phyloP scores from a whole-genome alignment of 2,329 filamentous ascomycete genomes.

The Colletotrichum scovillei region DNA sequence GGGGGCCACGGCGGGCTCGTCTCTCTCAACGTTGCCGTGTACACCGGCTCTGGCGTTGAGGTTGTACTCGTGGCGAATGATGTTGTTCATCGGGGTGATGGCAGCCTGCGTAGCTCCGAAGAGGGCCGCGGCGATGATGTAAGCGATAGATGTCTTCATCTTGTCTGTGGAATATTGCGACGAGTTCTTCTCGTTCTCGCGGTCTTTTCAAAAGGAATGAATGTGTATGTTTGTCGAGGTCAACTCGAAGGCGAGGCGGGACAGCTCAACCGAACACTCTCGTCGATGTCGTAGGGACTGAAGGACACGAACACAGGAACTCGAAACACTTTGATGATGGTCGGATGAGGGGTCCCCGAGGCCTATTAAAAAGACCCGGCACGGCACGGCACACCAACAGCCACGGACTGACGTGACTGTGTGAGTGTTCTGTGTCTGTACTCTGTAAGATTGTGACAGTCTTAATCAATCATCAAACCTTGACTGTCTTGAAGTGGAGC shows the following conservation, averaged over 20 bases:
- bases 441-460: slow-evolving; percentile 10
- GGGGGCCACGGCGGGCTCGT: background rate
- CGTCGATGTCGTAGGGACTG: background rate
- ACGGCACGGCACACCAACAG: slow-evolving; percentile 3
- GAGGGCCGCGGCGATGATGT: slow-evolving; percentile 16
- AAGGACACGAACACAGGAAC: background rate
- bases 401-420: background rate
- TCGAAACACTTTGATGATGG: background rate
- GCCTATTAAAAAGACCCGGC: background rate
- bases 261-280: background rate
- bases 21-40: slow-evolving; percentile 18
- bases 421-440: background rate
- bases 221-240: slow-evolving; percentile 1
- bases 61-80: slow-evolving; percentile 34
- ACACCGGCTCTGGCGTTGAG: slow-evolving; percentile 30
- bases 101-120: slow-evolving; percentile 27
- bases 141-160: slow-evolving; percentile 30
- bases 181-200: background rate
- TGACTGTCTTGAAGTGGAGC: slow-evolving; percentile 30
- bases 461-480: slow-evolving; percentile 22
- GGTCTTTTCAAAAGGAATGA: background rate
- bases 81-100: slow-evolving; percentile 32
- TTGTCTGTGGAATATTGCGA: background rate
- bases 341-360: background rate
- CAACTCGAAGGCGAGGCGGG: slow-evolving; percentile 1